Conservation (phyloP, 306 rosid genomes). For the Abrus pulchellus region DNA sequence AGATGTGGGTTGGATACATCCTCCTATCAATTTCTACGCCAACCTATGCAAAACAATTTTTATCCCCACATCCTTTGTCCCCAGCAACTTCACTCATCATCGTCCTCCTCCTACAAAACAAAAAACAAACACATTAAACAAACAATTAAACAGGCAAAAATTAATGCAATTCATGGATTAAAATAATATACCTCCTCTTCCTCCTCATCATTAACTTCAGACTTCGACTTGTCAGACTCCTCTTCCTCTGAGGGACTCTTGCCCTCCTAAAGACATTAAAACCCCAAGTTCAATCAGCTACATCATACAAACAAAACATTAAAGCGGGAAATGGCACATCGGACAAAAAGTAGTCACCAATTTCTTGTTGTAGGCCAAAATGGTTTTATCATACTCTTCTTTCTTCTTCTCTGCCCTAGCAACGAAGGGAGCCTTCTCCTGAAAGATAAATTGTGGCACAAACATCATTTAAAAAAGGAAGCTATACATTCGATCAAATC, state of each 20-base stretch:
- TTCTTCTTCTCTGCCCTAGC: conserved; percentile 85
- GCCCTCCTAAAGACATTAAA: conserved; percentile 61
- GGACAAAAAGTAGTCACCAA: conserved; percentile 43
- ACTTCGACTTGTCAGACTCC: conserved; percentile 89
- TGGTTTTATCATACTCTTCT: conserved; percentile 63
- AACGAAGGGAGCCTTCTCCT: conserved; percentile 85
- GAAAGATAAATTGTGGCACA: neutral
- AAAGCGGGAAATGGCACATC: fast-evolving
- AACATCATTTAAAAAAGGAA: too few species aligned
- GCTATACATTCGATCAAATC: too few species aligned
- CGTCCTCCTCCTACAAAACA: conserved; percentile 66
- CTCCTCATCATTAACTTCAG: conserved; percentile 86
- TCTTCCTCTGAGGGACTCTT: conserved; percentile 69
- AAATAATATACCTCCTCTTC: conserved; percentile 66
- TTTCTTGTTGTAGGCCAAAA: conserved; percentile 71
- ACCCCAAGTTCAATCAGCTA: neutral
- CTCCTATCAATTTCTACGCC: conserved; percentile 36
- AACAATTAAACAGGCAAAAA: too few species aligned
- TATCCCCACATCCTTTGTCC: conserved; percentile 30
- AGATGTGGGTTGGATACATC: conserved; percentile 39
- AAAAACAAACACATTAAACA: neutral
- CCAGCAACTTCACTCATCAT: conserved; percentile 60
- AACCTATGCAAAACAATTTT: conserved; percentile 46
- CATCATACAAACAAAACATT: too few species aligned
- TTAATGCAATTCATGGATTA: too few species aligned